Evolutionary conservation across 345 rosid genomes (phyloP).

Genomic region (Citrus maxima): DNA sequence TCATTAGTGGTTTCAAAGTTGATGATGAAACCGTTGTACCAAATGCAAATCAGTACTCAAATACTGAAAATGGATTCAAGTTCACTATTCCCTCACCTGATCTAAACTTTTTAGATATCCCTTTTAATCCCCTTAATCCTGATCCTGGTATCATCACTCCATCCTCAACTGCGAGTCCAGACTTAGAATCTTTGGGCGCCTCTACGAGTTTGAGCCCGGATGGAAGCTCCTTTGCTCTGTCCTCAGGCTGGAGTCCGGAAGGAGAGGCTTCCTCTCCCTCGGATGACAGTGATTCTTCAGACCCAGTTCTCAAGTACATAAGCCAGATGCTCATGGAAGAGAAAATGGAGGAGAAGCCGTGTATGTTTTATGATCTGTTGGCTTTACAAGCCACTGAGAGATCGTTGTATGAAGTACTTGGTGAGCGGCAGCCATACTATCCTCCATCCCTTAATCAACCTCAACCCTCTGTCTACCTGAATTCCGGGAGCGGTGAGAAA

Average conservation of each 20-base stretch:
- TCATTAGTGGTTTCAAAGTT: constrained; percentile 22
- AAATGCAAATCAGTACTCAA: constrained; percentile 23
- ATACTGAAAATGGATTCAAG: constrained; percentile 31
- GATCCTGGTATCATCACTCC: no score
- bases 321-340: constrained; percentile 67
- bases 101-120: no score
- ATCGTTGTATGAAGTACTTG: constrained; percentile 48
- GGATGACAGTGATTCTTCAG: constrained; percentile 46
- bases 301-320: constrained; percentile 48
- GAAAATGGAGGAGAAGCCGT: constrained; percentile 50
- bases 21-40: constrained; percentile 30
- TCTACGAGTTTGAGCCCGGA: constrained; percentile 22
- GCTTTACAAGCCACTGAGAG: constrained; percentile 60
- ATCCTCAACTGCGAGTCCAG: no score
- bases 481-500: no score
- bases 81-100: no score
- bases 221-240: constrained; percentile 22
- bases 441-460: no score
- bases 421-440: constrained; percentile 28
- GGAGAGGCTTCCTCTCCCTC: constrained; percentile 34
- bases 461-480: no score
- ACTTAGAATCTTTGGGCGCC: constrained; percentile 19
- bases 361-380: constrained; percentile 42
- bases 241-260: constrained; percentile 30
- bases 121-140: no score